Percentiles rank a stretch among this genome's conserved stretches.
Conservation (phyloP, 2,329 filamentous ascomycete genomes). For the Penicillium sp. region DNA sequence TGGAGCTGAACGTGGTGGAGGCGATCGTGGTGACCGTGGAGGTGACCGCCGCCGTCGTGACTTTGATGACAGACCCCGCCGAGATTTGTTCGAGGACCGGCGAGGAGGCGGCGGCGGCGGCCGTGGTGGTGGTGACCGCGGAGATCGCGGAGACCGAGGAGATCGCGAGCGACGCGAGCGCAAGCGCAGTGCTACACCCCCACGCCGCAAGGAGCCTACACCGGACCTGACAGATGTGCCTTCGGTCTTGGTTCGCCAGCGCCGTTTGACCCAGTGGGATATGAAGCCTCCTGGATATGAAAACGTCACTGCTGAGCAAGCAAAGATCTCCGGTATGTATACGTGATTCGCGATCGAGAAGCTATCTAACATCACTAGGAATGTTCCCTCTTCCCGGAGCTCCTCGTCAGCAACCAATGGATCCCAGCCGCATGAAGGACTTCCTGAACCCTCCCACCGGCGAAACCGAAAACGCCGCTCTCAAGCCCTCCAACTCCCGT, state of each 20-base stretch:
- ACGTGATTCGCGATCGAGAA: neutral
- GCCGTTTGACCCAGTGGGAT: slow-evolving; percentile 97
- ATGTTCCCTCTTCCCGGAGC: slow-evolving; percentile 99
- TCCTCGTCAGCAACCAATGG: slow-evolving; percentile 91
- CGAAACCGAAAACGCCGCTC: slow-evolving; percentile 68
- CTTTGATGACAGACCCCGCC: slow-evolving; percentile 61
- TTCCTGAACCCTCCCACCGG: slow-evolving; percentile 90
- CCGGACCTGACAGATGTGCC: slow-evolving; percentile 87
- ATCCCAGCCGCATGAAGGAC: slow-evolving; percentile 87
- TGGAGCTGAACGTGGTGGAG: slow-evolving; percentile 8
- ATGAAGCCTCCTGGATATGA: slow-evolving; percentile 98
- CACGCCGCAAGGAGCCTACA: slow-evolving; percentile 90
- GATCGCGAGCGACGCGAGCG: slow-evolving; percentile 53
- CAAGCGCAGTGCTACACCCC: slow-evolving; percentile 76
- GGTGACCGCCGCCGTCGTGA: slow-evolving; percentile 60
- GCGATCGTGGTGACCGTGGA: slow-evolving; percentile 56
- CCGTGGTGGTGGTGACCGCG: slow-evolving; percentile 40
- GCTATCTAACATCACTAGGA: slow-evolving; percentile 46
- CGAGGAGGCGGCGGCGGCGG: slow-evolving; percentile 46
- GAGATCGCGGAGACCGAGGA: slow-evolving; percentile 18
- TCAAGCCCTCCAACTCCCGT: slow-evolving; percentile 90
- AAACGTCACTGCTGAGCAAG: slow-evolving; percentile 96
- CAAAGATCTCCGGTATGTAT: slow-evolving; percentile 77
- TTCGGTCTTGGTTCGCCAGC: slow-evolving; percentile 82
- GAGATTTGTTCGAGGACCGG: slow-evolving; percentile 65